Base-by-base conservation (phyloP, 2,329 filamentous ascomycete genomes). In the Laburnicola sp. region DNA sequence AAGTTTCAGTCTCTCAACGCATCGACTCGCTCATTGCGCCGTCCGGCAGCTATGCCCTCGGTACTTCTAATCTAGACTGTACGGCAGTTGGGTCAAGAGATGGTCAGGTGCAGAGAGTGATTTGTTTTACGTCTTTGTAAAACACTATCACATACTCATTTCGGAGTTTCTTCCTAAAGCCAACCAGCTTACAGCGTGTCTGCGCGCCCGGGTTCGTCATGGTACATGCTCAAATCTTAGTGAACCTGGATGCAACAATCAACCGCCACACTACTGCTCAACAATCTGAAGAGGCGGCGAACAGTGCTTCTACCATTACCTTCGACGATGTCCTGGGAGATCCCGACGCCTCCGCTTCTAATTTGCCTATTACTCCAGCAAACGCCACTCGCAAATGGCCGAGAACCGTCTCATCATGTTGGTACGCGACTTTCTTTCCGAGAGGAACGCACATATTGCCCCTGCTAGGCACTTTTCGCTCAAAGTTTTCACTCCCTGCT, bases 81-180 rank as follows among this genome's bases (percentile, higher is more conserved):
- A 88, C 63, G 89, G 90, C 1, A 85, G 86, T 0, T 97, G 92
- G 92, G 78, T 89, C 6, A 84, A 87, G 34, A 84, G 91, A 54
- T 97, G 92, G 92, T 87, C 85, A 54, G 92, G 92, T 10, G 84
- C 86, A 2, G 91, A 96, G 62, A 95, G 88, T 3, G 92, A 96
- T 65, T 78, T 97, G 30, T 90, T 96, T 68, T 96, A 93, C 74
- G 87, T 95, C 38, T 97, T 97, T 65, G 84, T 86, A 75, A 96
- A 96, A 73, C 87, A 94, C 68, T 95, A 88, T 63, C 88, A 93
- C 70, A 81, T 93, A 21, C 78, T 97, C 2, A 81, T 86, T 3
- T 84, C 89, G 35, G 89, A 94, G 53, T 80, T 76, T 58, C 65
- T 78, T 6, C 76, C 69, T 1, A 51, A 60, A 6, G 77, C 74